Base-by-base conservation (phyloP, 129 eudicot genomes). In the Erigeron canadensis region DNA sequence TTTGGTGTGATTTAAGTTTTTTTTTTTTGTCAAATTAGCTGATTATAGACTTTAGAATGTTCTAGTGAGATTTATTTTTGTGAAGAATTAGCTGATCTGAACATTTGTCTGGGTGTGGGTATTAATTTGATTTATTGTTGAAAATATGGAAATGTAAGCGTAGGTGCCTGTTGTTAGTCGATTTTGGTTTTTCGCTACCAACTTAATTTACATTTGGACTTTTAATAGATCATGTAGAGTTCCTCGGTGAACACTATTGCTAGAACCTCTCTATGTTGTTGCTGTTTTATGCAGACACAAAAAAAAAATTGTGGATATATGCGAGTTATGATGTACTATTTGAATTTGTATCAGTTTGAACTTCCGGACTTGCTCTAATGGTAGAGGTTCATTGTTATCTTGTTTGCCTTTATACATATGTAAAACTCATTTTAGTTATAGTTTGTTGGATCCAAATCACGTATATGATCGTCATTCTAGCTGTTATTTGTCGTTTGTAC, bases 91-190 rank as follows among this genome's bases (percentile, higher is more conserved):
- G 34, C 34, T 28, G 34, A 28, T 28, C 3, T 28, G 1, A 28
- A 28, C 34, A 28, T 28, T 28, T 28, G 34, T 28, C 2, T 28
- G 34, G 1, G 34, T 28, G 23, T 53, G 16, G n/a, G 23, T 45
- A 53, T 53, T 16, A 53, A 22, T 53, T 22, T 56, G 16, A 58
- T 38, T 22, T 19, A 2, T 6, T 60, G 45, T 57, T 13, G 41
- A 50, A n/a, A n/a, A n/a, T n/a, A n/a, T n/a, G n/a, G n/a, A n/a
- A 11, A 34, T 46, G 71, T 40, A 46, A 64, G 22, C 45, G 67
- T 45, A 21, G 37, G 22, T 16, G 60, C 63, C 67, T 16, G 64
- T 63, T 74, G 19, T 63, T 74, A 19, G 64, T 38, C 51, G 17
- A 11, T 40, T 51, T 53, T 63, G 10, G 5, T 28, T 42, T 63